A percentile compares a stretch with the other conserved stretches of the same genome.
phyloP scores from a whole-genome alignment of 352 stramenopile genomes.

The Peronospora destructor region DNA sequence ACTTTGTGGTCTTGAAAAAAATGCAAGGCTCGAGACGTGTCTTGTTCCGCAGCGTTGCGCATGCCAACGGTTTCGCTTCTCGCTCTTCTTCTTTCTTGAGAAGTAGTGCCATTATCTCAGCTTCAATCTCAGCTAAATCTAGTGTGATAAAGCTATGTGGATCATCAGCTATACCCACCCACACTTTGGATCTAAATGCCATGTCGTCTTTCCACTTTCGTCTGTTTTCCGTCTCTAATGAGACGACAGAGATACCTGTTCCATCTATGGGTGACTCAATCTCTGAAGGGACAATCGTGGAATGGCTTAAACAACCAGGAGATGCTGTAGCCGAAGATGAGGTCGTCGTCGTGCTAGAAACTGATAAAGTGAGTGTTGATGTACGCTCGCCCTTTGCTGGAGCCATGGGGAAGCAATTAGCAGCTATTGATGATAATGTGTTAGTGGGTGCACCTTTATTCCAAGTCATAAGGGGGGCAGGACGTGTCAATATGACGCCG shows the following conservation, averaged over 20 bases:
- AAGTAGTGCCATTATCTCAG: slow-evolving; percentile 9
- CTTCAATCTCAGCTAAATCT: slow-evolving; percentile 11
- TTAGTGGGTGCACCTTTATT: slow-evolving; percentile 91
- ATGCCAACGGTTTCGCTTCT: slow-evolving; percentile 19
- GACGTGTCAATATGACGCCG: slow-evolving; percentile 17
- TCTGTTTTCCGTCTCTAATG: slow-evolving; percentile 31
- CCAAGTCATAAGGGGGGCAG: slow-evolving; percentile 85
- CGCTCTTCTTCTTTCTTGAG: slow-evolving; percentile 19
- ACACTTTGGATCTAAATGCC: slow-evolving; percentile 1
- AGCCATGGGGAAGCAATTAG: slow-evolving; percentile 86
- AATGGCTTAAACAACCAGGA: slow-evolving; percentile 91
- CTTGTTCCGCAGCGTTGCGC: slow-evolving; percentile 22
- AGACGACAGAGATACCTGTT: slow-evolving; percentile 59
- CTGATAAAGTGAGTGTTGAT: slow-evolving; percentile 95
- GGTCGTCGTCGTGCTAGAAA: slow-evolving; percentile 97
- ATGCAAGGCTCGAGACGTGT: slow-evolving; percentile 34
- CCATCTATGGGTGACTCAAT: slow-evolving; percentile 94
- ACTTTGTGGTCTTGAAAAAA: neutral
- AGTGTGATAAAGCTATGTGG: slow-evolving; percentile 3
- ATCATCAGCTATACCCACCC: slow-evolving; percentile 1
- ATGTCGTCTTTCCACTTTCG: slow-evolving; percentile 16
- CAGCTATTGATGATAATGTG: slow-evolving; percentile 91
- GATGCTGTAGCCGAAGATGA: slow-evolving; percentile 93
- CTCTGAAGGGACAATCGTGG: slow-evolving; percentile 95
- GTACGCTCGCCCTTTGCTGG: slow-evolving; percentile 85